Base-by-base conservation (phyloP, 148 eudicot genomes). In the Cornus suecica region DNA sequence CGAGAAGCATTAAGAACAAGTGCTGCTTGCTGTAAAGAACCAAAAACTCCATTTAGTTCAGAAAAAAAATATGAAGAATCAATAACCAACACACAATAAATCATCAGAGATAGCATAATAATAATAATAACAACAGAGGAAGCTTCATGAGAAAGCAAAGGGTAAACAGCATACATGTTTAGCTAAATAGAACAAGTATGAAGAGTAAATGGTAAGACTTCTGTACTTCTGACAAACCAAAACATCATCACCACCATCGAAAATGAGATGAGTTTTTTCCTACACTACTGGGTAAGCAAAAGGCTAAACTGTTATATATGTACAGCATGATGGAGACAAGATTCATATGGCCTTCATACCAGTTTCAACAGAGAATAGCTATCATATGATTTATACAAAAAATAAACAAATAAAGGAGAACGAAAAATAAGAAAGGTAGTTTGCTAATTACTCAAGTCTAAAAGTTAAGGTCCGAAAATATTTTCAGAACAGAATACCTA, bases 1-100 rank as follows among this genome's bases (percentile, higher is more conserved):
- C 98, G 91, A 23, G 95, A 86, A 75, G 98, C 98, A 90, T 94
- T 94, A 28, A 94, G 90, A 71, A 92, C 98, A 74, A 94, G 97
- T 22, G 98, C 97, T 11, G 97, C 98, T 90, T 92, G 92, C 98
- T 94, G 92, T 58, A 71, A 78, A 48, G 28, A 7, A 81, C 16
- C 16, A 63, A 42, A 42, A 14, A 79, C 25, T 65, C 18, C 29
- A 37, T 66, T 62, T 52, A 61, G 72, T 27, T 74, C 76, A 74
- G n/a, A n/a, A 25, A 42, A 20, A 58, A 52, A 20, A 25, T 25
- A 58, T 18, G 3, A 58, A 20, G 25, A 14, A 58, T 18, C n/a
- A 14, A 22, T 58, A 58, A 5, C 6, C 3, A n/a, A n/a, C 2
- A 58, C 62, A 58, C 8, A 58, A 58, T 58, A 18, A 58, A 58